A percentile compares a stretch with the other conserved stretches of the same genome.
These are phyloP conservation scores for Saccharomycopsis lassenensis DNA, from an alignment of 805 yeast species.

Conservation along the genomic window DNA sequence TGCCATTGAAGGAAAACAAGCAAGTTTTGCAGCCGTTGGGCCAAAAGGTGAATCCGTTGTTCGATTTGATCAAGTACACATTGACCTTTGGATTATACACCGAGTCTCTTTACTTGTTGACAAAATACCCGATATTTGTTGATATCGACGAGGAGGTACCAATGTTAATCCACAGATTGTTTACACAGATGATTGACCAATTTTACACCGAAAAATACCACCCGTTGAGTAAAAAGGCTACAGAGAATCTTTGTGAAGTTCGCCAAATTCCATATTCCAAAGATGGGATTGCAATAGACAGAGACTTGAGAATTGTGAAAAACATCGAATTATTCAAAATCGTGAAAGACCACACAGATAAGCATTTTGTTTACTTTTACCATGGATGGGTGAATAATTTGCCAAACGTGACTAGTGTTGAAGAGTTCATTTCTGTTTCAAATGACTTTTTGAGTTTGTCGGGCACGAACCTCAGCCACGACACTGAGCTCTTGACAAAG, in stretches of 20 bases:
- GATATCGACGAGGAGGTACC: conserved; percentile 40
- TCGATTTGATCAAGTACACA: conserved; percentile 39
- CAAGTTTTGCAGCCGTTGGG: conserved; percentile 21
- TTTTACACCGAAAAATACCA: conserved; percentile 26
- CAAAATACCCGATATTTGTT: conserved; percentile 52
- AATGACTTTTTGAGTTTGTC: conserved; percentile 39
- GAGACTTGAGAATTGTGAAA: conserved; percentile 22
- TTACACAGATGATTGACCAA: conserved; percentile 40
- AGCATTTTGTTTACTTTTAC: conserved; percentile 31
- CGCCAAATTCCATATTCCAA: conserved; percentile 23
- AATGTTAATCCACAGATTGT: conserved; percentile 36
- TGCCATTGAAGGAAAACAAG: conserved; percentile 9
- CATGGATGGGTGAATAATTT: conserved; percentile 36
- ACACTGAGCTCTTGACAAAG: conserved; percentile 39
- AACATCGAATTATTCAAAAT: conserved; percentile 27
- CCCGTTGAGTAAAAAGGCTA: conserved; percentile 17
- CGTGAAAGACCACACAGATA: conserved; percentile 11
- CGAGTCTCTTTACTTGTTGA: conserved; percentile 49
- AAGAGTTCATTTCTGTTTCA: conserved; percentile 37
- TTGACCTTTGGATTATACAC: conserved; percentile 50
- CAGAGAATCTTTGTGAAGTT: conserved; percentile 20
- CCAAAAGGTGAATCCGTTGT: conserved; percentile 25
- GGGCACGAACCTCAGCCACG: conserved; percentile 44
- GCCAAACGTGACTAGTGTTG: conserved; percentile 28
- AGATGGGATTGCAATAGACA: conserved; percentile 23